Evolutionary conservation across 2,329 filamentous ascomycete species (phyloP).

Genomic region (Fusarium azukiicola): DNA sequence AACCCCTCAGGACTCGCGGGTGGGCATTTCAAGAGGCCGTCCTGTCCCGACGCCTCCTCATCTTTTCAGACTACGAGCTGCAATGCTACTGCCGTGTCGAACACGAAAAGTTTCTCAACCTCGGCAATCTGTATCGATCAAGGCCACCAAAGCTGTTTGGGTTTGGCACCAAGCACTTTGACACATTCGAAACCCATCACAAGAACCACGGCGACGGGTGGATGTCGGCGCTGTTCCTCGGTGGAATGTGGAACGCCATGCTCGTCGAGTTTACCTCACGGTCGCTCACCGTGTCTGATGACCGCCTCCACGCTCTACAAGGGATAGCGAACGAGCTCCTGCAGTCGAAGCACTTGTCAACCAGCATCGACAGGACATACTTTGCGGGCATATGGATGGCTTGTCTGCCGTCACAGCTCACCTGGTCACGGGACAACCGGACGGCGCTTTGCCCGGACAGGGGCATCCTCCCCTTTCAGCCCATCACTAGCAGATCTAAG

Average conservation of each 20-base stretch:
- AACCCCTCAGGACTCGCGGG: conserved; percentile 12
- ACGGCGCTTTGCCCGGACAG: background rate
- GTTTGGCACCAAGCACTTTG: background rate
- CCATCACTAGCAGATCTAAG: background rate
- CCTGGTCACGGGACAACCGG: background rate
- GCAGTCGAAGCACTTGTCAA: conserved; percentile 9
- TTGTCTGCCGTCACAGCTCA: conserved; percentile 11
- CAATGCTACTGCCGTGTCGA: background rate
- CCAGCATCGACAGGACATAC: conserved; percentile 10
- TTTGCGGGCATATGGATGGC: conserved; percentile 17
- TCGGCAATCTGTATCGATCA: background rate
- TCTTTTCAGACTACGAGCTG: conserved; percentile 14
- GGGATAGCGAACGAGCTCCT: conserved; percentile 20
- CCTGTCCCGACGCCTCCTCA: conserved; percentile 5
- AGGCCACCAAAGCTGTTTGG: background rate
- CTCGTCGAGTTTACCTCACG: conserved; percentile 11
- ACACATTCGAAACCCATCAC: background rate
- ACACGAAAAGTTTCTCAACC: background rate
- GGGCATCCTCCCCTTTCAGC: background rate
- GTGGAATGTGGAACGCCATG: conserved; percentile 15
- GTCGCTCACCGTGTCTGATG: conserved; percentile 16
- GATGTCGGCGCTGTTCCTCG: conserved; percentile 5
- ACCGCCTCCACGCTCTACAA: conserved; percentile 7
- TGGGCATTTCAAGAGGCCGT: conserved; percentile 17
- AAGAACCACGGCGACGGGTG: background rate